Conservation (phyloP, 1,284 basidiomycete genomes). For the Cutaneotrichosporon mucoides region DNA sequence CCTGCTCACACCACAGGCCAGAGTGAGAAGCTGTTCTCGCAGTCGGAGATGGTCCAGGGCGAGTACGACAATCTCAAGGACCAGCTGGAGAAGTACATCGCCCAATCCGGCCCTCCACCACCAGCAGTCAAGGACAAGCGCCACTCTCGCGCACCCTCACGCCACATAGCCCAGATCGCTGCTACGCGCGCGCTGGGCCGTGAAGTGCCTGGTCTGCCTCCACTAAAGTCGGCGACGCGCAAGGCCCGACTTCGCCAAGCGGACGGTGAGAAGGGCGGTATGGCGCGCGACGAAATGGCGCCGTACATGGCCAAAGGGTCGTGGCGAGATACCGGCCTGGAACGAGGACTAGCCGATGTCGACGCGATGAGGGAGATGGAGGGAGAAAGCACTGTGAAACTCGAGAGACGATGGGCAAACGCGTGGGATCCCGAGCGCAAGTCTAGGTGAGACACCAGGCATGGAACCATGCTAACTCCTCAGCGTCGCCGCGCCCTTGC, state of each 20-base stretch:
- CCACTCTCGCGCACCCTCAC: constrained; percentile 24
- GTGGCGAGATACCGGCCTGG: constrained; percentile 31
- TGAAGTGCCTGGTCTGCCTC: constrained; percentile 33
- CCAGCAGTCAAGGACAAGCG: constrained; percentile 4
- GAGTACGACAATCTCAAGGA: constrained; percentile 91
- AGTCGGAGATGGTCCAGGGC: constrained; percentile 66
- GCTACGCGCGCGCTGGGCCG: constrained; percentile 38
- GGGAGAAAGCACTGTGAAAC: constrained; percentile 59
- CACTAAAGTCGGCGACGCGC: constrained; percentile 5
- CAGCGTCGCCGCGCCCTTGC: constrained; percentile 59
- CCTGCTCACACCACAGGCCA: constrained; percentile 59
- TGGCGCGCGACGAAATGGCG: constrained; percentile 39
- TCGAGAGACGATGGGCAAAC: constrained; percentile 75
- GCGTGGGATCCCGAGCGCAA: constrained; percentile 70
- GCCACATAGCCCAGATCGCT: constrained; percentile 44
- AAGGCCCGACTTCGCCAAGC: constrained; percentile 1
- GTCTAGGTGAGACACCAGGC: constrained; percentile 53
- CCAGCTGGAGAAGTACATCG: constrained; percentile 79
- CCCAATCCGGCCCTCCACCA: constrained; percentile 20
- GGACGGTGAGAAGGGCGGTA: constrained; percentile 1
- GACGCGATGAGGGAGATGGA: constrained; percentile 60
- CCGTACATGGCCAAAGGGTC: constrained; percentile 34
- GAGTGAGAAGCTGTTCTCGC: constrained; percentile 78
- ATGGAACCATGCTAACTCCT: constrained; percentile 1
- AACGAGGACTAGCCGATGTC: constrained; percentile 19